Evolutionary conservation across 352 stramenopile genomes (phyloP).

Genomic region (Phytophthora cryptogea): DNA sequence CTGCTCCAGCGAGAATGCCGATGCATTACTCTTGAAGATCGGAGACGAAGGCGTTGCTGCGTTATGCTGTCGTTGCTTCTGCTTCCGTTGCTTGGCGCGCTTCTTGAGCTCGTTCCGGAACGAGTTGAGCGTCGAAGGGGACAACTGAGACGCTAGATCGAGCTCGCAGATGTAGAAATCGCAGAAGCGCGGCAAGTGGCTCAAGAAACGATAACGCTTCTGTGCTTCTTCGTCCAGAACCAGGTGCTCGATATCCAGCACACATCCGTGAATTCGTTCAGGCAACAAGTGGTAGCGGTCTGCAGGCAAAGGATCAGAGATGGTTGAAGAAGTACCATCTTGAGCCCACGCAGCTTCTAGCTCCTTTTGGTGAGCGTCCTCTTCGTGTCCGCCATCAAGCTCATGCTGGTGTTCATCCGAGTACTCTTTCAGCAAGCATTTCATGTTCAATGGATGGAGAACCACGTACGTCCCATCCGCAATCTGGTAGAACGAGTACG

Average conservation of each 20-base stretch:
- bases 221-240: conserved; percentile 87
- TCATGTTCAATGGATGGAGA: conserved; percentile 90
- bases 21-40: conserved; percentile 35
- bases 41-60: conserved; percentile 34
- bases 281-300: conserved; percentile 61
- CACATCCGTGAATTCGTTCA: conserved; percentile 53
- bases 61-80: conserved; percentile 46
- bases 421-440: conserved; percentile 84
- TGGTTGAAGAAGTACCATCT: conserved; percentile 23
- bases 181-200: conserved; percentile 84
- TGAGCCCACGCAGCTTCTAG: conserved; percentile 40
- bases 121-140: conserved; percentile 52
- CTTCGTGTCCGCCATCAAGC: conserved; percentile 8
- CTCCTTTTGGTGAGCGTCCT: conserved; percentile 24
- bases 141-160: conserved; percentile 76
- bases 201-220: conserved; percentile 88
- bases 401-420: conserved; percentile 38
- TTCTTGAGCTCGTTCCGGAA: conserved; percentile 84
- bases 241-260: conserved; percentile 87
- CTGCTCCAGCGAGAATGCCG: conserved; percentile 60
- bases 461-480: conserved; percentile 87
- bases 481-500: conserved; percentile 90
- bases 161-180: conserved; percentile 90
- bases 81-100: conserved; percentile 68
- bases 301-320: conserved; percentile 17